Evolutionary conservation across 2,329 filamentous ascomycete genomes (phyloP), one percentile per base, ranked within the genome.

Genomic region (Xylaria sp.): DNA sequence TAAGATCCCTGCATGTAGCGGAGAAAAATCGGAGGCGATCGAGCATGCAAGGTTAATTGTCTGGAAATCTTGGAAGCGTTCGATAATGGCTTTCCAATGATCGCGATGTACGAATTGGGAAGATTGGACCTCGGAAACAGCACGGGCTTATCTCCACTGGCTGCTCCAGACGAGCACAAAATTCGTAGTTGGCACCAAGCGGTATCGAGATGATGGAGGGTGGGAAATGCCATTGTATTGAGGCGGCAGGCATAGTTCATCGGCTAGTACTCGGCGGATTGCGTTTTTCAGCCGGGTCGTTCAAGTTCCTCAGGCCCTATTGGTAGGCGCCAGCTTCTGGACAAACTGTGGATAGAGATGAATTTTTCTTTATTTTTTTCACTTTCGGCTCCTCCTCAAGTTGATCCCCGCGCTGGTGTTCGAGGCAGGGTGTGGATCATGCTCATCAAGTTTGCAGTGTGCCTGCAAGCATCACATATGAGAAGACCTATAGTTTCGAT

Each of bases 1-100:
- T 63, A 66, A 63, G 54, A 59, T 54, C 67, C 63, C 39, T 65
- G 66, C 34, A 57, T 39, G 9, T 34, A 50, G 51, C 61, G 60
- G 66, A 60, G 50, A 51, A 28, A 10, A 55, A 55, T 54, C 65
- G 60, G 60, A 66, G 25, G 44, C 28, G 52, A 65, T 60, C 46
- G 56, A 25, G n/a, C 56, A 41, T 54, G 50, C 28, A 56, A 56
- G 28, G 50, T 50, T 50, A 8, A 37, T 13, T 34, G 34, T 7
- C 9, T 59, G 41, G 44, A 20, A 52, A 44, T 54, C 37, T 32
- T 12, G 12, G 32, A 7, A 59, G 37, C 25, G 18, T 50, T 58
- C 34, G 10, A 48, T n/a, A 55, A 48, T 20, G 28, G 41, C 28
- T 23, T 23, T 46, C 39, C 50, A 61, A 55, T 61, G 39, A 37